Percentiles rank a stretch among this genome's conserved stretches.
Conservation (phyloP, 2,329 filamentous ascomycete genomes). For the Fusarium praegraminearum region DNA sequence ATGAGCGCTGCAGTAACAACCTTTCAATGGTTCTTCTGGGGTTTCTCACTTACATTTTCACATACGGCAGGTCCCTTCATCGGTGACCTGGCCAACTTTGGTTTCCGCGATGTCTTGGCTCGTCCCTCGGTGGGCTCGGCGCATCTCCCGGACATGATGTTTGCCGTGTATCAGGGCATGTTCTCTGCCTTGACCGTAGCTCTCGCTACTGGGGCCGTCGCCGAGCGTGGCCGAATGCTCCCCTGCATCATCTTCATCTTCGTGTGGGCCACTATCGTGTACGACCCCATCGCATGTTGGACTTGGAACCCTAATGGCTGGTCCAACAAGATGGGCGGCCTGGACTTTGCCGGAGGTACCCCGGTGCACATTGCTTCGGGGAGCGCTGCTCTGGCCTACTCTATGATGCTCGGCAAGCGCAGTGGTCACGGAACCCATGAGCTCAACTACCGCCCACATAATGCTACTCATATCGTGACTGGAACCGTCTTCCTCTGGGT, state of each 20-base stretch:
- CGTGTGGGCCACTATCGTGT: slow-evolving; percentile 89
- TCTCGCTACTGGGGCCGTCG: slow-evolving; percentile 84
- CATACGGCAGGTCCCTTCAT: slow-evolving; percentile 81
- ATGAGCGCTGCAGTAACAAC: slow-evolving; percentile 86
- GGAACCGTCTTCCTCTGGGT: slow-evolving; percentile 96
- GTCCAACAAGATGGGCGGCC: slow-evolving; percentile 81
- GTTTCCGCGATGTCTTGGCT: slow-evolving; percentile 80
- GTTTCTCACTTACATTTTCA: slow-evolving; percentile 85
- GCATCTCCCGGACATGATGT: slow-evolving; percentile 84
- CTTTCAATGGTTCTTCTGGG: slow-evolving; percentile 97
- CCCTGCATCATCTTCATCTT: slow-evolving; percentile 94
- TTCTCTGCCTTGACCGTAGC: slow-evolving; percentile 89
- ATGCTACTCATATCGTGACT: slow-evolving; percentile 91
- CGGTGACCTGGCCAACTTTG: slow-evolving; percentile 83
- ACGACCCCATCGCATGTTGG: slow-evolving; percentile 95
- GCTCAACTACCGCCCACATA: slow-evolving; percentile 92
- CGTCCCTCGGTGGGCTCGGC: slow-evolving; percentile 78
- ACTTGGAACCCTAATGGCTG: slow-evolving; percentile 90
- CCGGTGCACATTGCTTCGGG: slow-evolving; percentile 91
- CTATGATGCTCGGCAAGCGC: slow-evolving; percentile 89
- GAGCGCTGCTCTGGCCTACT: slow-evolving; percentile 86
- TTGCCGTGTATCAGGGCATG: slow-evolving; percentile 89
- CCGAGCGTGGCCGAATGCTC: slow-evolving; percentile 88
- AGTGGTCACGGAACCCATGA: slow-evolving; percentile 87
- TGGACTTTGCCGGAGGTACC: slow-evolving; percentile 91